These are phyloP conservation scores for Cladophialophora bantiana DNA, from an alignment of 2,329 filamentous ascomycete genomes.

Conservation along the genomic window DNA sequence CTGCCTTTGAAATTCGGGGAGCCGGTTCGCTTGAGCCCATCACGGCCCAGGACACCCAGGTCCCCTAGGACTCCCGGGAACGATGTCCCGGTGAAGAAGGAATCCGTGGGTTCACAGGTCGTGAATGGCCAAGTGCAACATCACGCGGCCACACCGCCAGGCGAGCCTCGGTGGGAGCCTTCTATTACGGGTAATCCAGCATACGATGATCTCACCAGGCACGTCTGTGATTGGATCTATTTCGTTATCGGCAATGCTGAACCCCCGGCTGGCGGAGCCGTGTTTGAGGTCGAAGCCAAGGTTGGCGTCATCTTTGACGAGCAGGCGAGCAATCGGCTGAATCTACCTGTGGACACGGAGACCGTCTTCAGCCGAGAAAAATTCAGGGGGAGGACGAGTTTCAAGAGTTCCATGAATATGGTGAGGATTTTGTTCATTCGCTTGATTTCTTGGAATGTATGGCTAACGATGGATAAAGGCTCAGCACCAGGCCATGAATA, in stretches of 20 bases:
- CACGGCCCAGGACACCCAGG: conserved; percentile 25
- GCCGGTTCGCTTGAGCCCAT: conserved; percentile 7
- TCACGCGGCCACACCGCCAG: conserved; percentile 39
- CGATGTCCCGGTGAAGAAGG: conserved; percentile 37
- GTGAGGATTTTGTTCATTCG: conserved; percentile 57
- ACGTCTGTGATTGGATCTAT: conserved; percentile 83
- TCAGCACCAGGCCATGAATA: conserved; percentile 84
- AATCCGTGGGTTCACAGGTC: conserved; percentile 34
- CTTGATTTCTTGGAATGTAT: conserved; percentile 13
- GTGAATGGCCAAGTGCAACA: conserved; percentile 43
- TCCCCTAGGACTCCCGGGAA: conserved; percentile 23
- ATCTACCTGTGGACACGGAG: conserved; percentile 72
- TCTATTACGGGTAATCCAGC: conserved; percentile 74
- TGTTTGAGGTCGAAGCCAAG: conserved; percentile 94
- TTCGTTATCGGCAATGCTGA: conserved; percentile 64
- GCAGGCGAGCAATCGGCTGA: conserved; percentile 69
- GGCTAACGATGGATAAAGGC: conserved; percentile 55
- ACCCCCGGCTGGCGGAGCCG: conserved; percentile 64
- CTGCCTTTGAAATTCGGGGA: conserved; percentile 32
- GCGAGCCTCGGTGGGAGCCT: conserved; percentile 53
- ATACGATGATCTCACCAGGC: conserved; percentile 75
- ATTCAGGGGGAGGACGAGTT: conserved; percentile 62
- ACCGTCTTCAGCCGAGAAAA: conserved; percentile 69
- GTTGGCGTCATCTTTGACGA: conserved; percentile 79
- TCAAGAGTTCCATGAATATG: conserved; percentile 89